Percentiles rank a stretch among this genome's conserved stretches.
phyloP scores from a whole-genome alignment of 73 alveolate species.

The Tetrahymena thermophila region DNA sequence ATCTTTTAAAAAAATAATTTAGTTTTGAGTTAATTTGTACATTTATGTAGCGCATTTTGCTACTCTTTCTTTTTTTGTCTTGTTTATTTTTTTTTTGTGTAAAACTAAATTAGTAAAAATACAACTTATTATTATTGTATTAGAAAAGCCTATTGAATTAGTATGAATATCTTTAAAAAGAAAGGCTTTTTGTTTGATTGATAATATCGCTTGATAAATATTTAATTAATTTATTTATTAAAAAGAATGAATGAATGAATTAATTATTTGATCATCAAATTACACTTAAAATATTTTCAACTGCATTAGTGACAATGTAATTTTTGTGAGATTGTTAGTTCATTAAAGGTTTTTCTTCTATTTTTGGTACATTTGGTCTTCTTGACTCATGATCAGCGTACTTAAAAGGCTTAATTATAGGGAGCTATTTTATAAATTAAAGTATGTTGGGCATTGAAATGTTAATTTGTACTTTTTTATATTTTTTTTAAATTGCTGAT shows the following conservation, averaged over 20 bases:
- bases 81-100: not conserved
- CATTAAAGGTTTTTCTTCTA: constrained; percentile 89
- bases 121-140: not conserved
- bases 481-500: not conserved
- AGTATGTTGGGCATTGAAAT: not conserved
- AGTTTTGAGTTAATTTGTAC: too few species aligned
- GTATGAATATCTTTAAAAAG: constrained; percentile 7
- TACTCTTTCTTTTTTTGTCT: not conserved
- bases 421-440: not conserved
- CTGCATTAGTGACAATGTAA: constrained; percentile 93
- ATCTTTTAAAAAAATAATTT: too few species aligned
- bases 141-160: not conserved
- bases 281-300: constrained; percentile 82
- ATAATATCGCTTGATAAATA: not conserved
- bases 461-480: not conserved
- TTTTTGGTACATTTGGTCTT: constrained; percentile 87
- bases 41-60: not conserved
- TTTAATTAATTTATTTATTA: not conserved
- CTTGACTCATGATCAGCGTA: constrained; percentile 13
- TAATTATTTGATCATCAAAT: not conserved
- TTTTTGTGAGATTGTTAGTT: constrained; percentile 89
- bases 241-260: not conserved
- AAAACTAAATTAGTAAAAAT: not conserved
- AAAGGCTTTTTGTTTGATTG: not conserved
- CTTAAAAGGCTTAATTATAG: constrained; percentile 13